Percentiles rank a stretch among this genome's conserved stretches.
Conservation (phyloP, 2,329 filamentous ascomycete genomes). For the Tolypocladium amazonense region DNA sequence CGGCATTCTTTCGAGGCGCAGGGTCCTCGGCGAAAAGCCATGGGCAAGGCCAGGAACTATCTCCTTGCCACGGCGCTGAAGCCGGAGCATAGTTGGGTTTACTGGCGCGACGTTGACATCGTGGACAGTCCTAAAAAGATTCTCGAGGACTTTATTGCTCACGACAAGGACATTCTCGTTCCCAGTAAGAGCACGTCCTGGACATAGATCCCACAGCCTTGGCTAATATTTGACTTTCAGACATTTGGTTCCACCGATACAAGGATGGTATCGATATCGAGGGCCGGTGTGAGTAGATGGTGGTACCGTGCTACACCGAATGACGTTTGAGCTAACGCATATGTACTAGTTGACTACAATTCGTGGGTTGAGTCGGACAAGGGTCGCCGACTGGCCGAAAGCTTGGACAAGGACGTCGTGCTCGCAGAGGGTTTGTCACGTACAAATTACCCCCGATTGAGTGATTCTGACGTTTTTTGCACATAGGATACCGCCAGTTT, state of each 20-base stretch:
- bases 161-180: constrained; percentile 86
- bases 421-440: constrained; percentile 68
- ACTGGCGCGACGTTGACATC: constrained; percentile 97
- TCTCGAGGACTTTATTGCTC: constrained; percentile 88
- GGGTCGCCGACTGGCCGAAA: constrained; percentile 61
- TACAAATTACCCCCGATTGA: neutral
- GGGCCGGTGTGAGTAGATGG: constrained; percentile 66
- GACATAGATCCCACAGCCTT: neutral
- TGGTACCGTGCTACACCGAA: neutral
- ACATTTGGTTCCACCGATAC: constrained; percentile 96
- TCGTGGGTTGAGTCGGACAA: constrained; percentile 95
- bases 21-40: constrained; percentile 77
- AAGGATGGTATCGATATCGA: constrained; percentile 75
- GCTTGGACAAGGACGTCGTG: constrained; percentile 68
- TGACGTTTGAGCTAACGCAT: constrained; percentile 4
- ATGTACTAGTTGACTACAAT: constrained; percentile 78
- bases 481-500: constrained; percentile 78
- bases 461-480: constrained; percentile 9
- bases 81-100: constrained; percentile 95
- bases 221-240: constrained; percentile 33
- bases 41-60: constrained; percentile 88
- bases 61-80: constrained; percentile 75
- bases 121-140: constrained; percentile 80
- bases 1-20: constrained; percentile 82
- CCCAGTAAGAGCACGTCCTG: constrained; percentile 58